A percentile compares a stretch with the other conserved stretches of the same genome.
Conservation (phyloP, 129 eudicot species). For the Chrysanthemum seticuspe region DNA sequence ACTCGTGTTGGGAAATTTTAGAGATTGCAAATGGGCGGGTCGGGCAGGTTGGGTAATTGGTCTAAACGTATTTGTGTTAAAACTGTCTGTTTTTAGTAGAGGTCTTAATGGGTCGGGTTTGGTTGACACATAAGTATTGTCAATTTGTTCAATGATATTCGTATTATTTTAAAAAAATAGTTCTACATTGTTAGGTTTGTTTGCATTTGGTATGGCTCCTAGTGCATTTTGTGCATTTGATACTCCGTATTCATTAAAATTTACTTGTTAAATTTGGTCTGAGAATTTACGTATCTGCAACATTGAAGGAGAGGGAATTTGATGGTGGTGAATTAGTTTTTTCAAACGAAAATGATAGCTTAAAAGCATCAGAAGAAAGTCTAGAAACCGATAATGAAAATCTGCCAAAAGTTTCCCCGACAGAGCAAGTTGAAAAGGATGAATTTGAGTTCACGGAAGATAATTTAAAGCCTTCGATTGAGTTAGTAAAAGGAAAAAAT, state of each 20-base stretch:
- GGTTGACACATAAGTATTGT: neutral
- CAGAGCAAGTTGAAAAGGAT: conserved; percentile 12
- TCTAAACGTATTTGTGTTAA: neutral
- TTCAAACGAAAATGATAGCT: conserved; percentile 22
- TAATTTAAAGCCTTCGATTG: conserved; percentile 27
- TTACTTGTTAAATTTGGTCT: conserved; percentile 13
- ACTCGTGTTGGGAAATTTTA: neutral
- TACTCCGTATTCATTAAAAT: neutral
- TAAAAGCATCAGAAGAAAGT: conserved; percentile 26
- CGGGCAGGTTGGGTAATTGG: conserved; percentile 9
- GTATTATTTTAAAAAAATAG: neutral
- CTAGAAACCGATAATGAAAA: conserved; percentile 24
- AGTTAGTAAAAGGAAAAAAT: conserved; percentile 26
- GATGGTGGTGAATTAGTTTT: conserved; percentile 25
- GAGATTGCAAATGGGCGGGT: conserved; percentile 14
- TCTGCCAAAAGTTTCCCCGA: conserved; percentile 13
- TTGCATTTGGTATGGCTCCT: conserved; percentile 4
- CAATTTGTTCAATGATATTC: too few species aligned
- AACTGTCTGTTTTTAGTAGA: too few species aligned
- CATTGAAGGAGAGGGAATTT: conserved; percentile 39
- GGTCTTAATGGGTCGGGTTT: neutral
- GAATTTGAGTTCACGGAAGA: conserved; percentile 21
- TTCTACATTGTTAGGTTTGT: neutral
- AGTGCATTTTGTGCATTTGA: neutral
- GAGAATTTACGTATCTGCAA: conserved; percentile 21